Percentiles rank a stretch among this genome's conserved stretches.
Evolutionary conservation across 2,329 filamentous ascomycete genomes (phyloP).

Genomic region (Apiospora saccharicola): DNA sequence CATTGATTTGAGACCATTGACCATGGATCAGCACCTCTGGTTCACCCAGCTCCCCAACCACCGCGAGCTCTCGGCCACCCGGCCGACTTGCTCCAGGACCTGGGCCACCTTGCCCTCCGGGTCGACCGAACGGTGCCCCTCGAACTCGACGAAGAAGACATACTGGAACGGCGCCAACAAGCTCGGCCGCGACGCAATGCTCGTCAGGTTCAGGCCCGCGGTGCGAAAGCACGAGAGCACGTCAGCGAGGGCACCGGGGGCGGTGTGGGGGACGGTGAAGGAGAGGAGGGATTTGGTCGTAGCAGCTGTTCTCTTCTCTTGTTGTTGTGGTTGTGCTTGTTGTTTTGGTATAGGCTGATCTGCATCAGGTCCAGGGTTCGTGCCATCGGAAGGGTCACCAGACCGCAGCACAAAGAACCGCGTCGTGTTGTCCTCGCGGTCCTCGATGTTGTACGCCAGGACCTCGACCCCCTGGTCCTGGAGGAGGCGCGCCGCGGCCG

Average conservation of each 20-base stretch:
- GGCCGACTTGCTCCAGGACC: conserved; percentile 65
- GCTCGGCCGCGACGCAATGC: conserved; percentile 87
- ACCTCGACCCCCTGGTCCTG: conserved; percentile 67
- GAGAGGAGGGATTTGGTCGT: conserved; percentile 75
- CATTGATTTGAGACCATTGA: neutral
- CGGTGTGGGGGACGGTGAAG: conserved; percentile 81
- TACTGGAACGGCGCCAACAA: conserved; percentile 83
- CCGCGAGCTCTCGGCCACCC: conserved; percentile 67
- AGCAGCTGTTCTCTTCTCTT: conserved; percentile 26
- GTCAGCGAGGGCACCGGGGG: conserved; percentile 83
- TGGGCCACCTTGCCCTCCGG: conserved; percentile 64
- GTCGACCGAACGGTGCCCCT: conserved; percentile 64
- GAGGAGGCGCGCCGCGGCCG: conserved; percentile 72
- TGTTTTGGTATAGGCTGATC: conserved; percentile 34
- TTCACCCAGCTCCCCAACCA: conserved; percentile 75
- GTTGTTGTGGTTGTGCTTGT: neutral
- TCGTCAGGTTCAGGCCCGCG: conserved; percentile 81
- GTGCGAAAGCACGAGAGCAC: conserved; percentile 80
- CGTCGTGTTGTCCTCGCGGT: conserved; percentile 78
- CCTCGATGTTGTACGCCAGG: conserved; percentile 75
- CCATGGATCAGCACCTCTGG: neutral
- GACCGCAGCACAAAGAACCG: conserved; percentile 74
- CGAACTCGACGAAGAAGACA: conserved; percentile 93
- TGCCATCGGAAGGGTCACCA: conserved; percentile 18
- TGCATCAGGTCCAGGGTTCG: neutral